Evolutionary conservation across 73 alveolate genomes (phyloP).

Genomic region (Loxodes magnus): DNA sequence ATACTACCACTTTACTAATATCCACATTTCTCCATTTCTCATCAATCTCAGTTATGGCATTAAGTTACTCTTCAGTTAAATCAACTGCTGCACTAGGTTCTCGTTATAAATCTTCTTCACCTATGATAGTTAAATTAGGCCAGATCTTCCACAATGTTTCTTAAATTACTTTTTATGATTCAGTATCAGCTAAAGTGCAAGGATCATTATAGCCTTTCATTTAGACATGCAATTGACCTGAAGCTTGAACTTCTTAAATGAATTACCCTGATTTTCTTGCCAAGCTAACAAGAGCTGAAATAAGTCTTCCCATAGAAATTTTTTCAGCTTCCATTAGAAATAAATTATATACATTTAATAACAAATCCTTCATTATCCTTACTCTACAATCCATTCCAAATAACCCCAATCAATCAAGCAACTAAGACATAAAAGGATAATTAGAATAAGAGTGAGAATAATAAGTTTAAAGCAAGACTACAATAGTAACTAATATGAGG

Average conservation of each 20-base stretch:
- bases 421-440: no score
- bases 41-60: neutral
- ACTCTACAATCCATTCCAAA: no score
- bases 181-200: slow-evolving; percentile 25
- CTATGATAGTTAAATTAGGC: slow-evolving; percentile 26
- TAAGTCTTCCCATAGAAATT: no score
- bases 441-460: no score
- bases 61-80: neutral
- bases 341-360: no score
- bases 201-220: slow-evolving; percentile 35
- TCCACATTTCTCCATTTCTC: slow-evolving; percentile 15
- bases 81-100: neutral
- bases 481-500: no score
- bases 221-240: slow-evolving; percentile 3
- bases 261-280: slow-evolving; percentile 26
- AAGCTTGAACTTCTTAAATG: slow-evolving; percentile 14
- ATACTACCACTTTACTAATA: slow-evolving; percentile 38
- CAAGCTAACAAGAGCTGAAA: slow-evolving; percentile 20
- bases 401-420: no score
- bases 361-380: no score
- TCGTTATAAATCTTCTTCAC: slow-evolving; percentile 19
- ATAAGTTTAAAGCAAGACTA: no score
- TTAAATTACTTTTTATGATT: slow-evolving; percentile 19
- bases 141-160: slow-evolving; percentile 9
- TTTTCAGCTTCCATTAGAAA: no score